Evolutionary conservation across 106 monocot genomes (phyloP).

Genomic region (Dendrobium chrysotoxum): DNA sequence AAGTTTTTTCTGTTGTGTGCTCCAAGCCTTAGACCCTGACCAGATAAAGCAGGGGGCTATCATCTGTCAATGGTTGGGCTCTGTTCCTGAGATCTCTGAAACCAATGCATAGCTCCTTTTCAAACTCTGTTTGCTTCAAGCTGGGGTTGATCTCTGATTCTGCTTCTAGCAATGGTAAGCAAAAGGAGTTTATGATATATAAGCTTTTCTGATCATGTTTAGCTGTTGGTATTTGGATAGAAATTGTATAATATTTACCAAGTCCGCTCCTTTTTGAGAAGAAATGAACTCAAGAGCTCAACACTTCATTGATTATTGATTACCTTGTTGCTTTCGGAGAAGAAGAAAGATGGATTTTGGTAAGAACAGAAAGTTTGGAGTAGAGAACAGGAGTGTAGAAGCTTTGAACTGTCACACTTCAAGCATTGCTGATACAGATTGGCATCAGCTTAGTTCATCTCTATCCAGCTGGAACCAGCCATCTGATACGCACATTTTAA

Average conservation of each 20-base stretch:
- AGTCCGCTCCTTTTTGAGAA: background rate
- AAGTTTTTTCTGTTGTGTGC: slow-evolving; percentile 11
- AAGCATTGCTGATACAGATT: background rate
- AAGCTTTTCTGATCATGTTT: background rate
- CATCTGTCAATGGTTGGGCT: background rate
- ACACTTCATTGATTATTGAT: background rate
- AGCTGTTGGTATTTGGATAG: background rate
- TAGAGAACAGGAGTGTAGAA: slow-evolving; percentile 30
- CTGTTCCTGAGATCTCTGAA: slow-evolving; percentile 20
- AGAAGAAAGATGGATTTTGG: slow-evolving; percentile 30
- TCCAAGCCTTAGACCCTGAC: background rate
- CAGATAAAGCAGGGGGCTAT: background rate
- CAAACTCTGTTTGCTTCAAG: slow-evolving; percentile 7
- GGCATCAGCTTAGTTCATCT: slow-evolving; percentile 15
- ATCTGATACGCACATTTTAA: slow-evolving; percentile 9
- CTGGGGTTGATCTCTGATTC: background rate
- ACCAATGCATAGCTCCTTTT: slow-evolving; percentile 23
- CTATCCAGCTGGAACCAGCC: slow-evolving; percentile 33
- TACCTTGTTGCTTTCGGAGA: background rate
- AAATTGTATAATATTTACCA: too few relatives aligned
- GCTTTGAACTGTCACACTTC: slow-evolving; percentile 5
- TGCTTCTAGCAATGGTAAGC: background rate
- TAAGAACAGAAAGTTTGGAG: slow-evolving; percentile 32
- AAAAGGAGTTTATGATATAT: background rate
- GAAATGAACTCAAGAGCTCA: too few relatives aligned